Evolutionary conservation across 2,329 filamentous ascomycete species (phyloP).

Genomic region (Alternaria incomplexa): DNA sequence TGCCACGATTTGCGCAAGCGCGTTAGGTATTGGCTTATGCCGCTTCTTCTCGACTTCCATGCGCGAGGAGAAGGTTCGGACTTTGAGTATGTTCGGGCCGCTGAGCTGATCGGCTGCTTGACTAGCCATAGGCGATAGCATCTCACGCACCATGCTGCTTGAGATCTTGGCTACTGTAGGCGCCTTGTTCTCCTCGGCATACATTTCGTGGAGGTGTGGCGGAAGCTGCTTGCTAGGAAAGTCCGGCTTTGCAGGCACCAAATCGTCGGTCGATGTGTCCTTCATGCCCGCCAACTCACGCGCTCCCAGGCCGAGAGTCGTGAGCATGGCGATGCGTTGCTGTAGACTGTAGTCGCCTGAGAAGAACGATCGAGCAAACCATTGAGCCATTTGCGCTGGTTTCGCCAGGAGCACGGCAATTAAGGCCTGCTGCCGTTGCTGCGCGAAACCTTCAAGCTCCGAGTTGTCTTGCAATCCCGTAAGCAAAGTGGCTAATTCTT

Average conservation of each 20-base stretch:
- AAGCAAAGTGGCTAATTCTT: constrained; percentile 78
- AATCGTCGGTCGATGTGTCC: constrained; percentile 55
- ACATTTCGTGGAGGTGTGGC: constrained; percentile 73
- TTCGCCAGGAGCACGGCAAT: constrained; percentile 80
- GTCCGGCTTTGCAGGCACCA: constrained; percentile 49
- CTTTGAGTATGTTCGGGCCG: constrained; percentile 84
- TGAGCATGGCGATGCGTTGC: constrained; percentile 81
- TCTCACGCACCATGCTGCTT: constrained; percentile 69
- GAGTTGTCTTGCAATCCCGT: constrained; percentile 85
- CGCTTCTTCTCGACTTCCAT: constrained; percentile 69
- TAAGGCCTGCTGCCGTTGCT: constrained; percentile 78
- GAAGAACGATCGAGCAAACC: constrained; percentile 86
- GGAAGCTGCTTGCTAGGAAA: constrained; percentile 87
- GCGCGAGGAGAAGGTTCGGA: constrained; percentile 84
- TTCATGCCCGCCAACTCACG: constrained; percentile 84
- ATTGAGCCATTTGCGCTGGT: constrained; percentile 78
- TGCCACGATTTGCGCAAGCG: constrained; percentile 76
- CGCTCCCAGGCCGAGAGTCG: constrained; percentile 79
- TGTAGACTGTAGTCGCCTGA: constrained; percentile 88
- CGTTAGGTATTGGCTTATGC: constrained; percentile 71
- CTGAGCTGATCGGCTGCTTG: constrained; percentile 78
- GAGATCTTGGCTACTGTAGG: constrained; percentile 73
- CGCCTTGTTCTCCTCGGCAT: constrained; percentile 54
- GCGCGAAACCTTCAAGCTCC: constrained; percentile 74
- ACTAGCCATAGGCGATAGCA: constrained; percentile 82